A percentile compares a stretch with the other conserved stretches of the same genome.
phyloP scores from a whole-genome alignment of 805 yeast species.

The Candida khao-thaluensis region DNA sequence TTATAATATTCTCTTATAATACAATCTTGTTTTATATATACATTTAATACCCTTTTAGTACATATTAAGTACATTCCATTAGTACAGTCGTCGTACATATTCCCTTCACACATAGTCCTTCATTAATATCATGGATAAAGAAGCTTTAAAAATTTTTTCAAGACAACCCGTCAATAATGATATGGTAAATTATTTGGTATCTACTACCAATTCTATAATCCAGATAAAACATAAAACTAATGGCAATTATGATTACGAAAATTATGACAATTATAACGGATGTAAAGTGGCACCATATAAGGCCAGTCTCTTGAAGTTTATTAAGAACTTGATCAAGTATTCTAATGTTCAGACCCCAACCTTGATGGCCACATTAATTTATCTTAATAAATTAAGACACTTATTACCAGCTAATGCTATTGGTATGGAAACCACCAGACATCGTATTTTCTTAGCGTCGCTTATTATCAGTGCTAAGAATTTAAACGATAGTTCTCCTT shows the following conservation, averaged over 20 bases:
- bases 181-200: conserved; percentile 57
- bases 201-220: conserved; percentile 58
- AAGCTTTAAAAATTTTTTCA: conserved; percentile 53
- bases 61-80: no score
- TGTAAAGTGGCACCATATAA: conserved; percentile 36
- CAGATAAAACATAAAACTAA: conserved; percentile 33
- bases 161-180: conserved; percentile 55
- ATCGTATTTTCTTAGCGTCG: conserved; percentile 87
- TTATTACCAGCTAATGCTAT: conserved; percentile 83
- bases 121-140: conserved; percentile 21
- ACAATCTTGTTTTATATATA: no score
- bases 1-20: background rate
- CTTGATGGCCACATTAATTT: conserved; percentile 87
- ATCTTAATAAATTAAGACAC: conserved; percentile 71
- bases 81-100: background rate
- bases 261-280: conserved; percentile 18
- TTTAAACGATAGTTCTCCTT: conserved; percentile 89
- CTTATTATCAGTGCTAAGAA: conserved; percentile 89
- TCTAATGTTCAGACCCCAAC: conserved; percentile 96
- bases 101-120: background rate
- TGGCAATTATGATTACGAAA: conserved; percentile 10
- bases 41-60: no score
- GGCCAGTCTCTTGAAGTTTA: conserved; percentile 55
- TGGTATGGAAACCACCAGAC: conserved; percentile 92
- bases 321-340: conserved; percentile 65